Base-by-base conservation (phyloP, 164 flowering plant species). In the Berberis vulgaris region DNA sequence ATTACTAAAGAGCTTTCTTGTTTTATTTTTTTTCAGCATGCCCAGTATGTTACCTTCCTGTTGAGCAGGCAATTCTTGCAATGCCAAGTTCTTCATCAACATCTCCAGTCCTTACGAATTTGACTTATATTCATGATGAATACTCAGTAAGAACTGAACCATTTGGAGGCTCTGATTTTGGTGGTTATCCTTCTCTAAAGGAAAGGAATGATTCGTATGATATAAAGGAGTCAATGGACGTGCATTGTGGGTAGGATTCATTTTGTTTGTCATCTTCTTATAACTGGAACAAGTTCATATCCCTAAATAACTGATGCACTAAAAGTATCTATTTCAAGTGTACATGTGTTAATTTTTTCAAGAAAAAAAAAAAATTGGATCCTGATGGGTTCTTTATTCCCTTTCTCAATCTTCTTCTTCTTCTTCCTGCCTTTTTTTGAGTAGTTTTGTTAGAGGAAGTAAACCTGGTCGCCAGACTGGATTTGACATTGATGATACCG, bases 131-230 rank as follows among this genome's bases (percentile, higher is more conserved):
- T 59, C 69, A 70, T 54, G 92, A 84, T 65, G 85, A 84, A 72
- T 79, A 71, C 70, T 74, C 86, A 43, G 59, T 65, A 41, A 78
- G 74, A 72, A 72, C 58, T 52, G 88, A 83, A 69, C 63, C 74
- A 60, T 74, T 71, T 76, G 97, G 91, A 77, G 98, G 97, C 77
- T 95, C 99, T 42, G 88, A 80, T 1, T 95, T 95, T 74, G 99
- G 99, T 76, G 99, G 99, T 69, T 95, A 86, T 79, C 96, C 98
- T 72, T 84, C 99, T 66, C 57, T 95, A 73, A 64, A 71, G 68
- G 88, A 86, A 75, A 83, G 99, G 70, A 78, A 67, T 66, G 85
- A 91, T 66, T 89, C 98, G 54, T 91, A 67, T 74, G 81, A 89
- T 70, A 77, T 95, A 59, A 80, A 81, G 69, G 98, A 91, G 73